Evolutionary conservation across 2,329 filamentous ascomycete genomes (phyloP).

Genomic region (Byssoonygena ceratinophila): DNA sequence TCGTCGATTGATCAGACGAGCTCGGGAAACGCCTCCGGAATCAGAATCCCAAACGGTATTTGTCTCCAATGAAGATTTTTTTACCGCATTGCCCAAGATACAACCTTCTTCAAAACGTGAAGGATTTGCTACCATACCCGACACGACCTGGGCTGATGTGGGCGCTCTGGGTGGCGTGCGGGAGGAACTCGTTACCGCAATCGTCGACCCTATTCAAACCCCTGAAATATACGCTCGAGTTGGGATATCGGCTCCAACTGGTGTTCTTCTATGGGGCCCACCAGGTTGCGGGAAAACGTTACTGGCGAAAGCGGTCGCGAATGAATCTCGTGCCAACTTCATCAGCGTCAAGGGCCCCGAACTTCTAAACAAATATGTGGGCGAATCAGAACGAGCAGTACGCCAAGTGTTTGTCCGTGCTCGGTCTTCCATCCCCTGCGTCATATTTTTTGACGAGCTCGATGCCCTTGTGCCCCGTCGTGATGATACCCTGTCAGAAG

Average conservation of each 20-base stretch:
- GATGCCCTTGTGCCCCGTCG: conserved; percentile 83
- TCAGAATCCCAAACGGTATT: conserved; percentile 45
- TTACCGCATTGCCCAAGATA: conserved; percentile 61
- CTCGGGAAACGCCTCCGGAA: conserved; percentile 43
- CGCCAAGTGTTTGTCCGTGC: conserved; percentile 86
- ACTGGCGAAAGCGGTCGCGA: conserved; percentile 89
- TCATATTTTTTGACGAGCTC: conserved; percentile 96
- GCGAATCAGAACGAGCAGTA: conserved; percentile 87
- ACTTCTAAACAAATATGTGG: conserved; percentile 93
- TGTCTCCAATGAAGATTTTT: conserved; percentile 60
- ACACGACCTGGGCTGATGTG: conserved; percentile 87
- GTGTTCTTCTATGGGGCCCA: conserved; percentile 90
- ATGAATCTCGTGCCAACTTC: conserved; percentile 92
- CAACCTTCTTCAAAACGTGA: conserved; percentile 78
- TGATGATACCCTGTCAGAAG: conserved; percentile 67
- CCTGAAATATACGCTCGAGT: conserved; percentile 66
- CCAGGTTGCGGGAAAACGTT: conserved; percentile 96
- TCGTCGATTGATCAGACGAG: conserved; percentile 45
- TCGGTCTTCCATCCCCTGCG: conserved; percentile 74
- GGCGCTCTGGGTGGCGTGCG: conserved; percentile 73
- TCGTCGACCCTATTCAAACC: conserved; percentile 78
- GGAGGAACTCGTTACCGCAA: conserved; percentile 69
- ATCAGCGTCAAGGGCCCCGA: conserved; percentile 97
- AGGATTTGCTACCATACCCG: conserved; percentile 87
- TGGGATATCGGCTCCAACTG: conserved; percentile 70